A percentile compares a stretch with the other conserved stretches of the same genome.
Conservation (phyloP, 2,329 filamentous ascomycete species). For the Tolypocladium ophioglossoides region DNA sequence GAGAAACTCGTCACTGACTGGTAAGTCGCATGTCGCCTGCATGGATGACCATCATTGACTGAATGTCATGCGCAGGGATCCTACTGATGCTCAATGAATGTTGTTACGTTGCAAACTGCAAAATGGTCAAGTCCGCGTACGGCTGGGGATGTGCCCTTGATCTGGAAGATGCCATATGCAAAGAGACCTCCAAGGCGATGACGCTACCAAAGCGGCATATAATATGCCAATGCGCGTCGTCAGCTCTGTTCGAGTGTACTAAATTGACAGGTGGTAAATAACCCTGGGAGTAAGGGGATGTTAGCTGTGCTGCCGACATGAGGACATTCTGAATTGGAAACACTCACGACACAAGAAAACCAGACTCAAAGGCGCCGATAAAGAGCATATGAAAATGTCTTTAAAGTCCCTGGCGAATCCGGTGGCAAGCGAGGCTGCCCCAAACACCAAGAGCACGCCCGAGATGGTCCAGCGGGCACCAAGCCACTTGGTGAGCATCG, state of each 20-base stretch:
- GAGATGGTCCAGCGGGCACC: background rate
- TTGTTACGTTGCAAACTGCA: background rate
- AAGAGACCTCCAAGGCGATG: constrained; percentile 2
- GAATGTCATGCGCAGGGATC: background rate
- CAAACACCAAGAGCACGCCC: background rate
- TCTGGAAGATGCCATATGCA: constrained; percentile 1
- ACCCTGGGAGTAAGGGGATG: background rate
- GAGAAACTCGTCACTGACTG: constrained; percentile 65
- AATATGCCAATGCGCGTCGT: constrained; percentile 4
- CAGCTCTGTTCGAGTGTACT: constrained; percentile 3
- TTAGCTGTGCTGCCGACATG: too few relatives aligned
- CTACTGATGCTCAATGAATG: constrained; percentile 1
- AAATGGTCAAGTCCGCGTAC: too few relatives aligned
- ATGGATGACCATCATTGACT: background rate
- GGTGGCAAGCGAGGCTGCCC: background rate
- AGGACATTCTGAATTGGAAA: too few relatives aligned
- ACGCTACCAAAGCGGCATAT: constrained; percentile 3
- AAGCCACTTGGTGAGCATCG: constrained; percentile 1
- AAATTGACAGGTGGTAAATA: constrained; percentile 4
- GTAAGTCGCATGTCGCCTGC: constrained; percentile 18
- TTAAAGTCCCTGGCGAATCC: constrained; percentile 1
- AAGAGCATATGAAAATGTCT: constrained; percentile 1
- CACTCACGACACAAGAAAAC: constrained; percentile 4
- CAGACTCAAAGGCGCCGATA: constrained; percentile 3
- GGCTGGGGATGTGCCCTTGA: too few relatives aligned